Base-by-base conservation (phyloP, 1,284 basidiomycete genomes). In the Ganoderma sp. region DNA sequence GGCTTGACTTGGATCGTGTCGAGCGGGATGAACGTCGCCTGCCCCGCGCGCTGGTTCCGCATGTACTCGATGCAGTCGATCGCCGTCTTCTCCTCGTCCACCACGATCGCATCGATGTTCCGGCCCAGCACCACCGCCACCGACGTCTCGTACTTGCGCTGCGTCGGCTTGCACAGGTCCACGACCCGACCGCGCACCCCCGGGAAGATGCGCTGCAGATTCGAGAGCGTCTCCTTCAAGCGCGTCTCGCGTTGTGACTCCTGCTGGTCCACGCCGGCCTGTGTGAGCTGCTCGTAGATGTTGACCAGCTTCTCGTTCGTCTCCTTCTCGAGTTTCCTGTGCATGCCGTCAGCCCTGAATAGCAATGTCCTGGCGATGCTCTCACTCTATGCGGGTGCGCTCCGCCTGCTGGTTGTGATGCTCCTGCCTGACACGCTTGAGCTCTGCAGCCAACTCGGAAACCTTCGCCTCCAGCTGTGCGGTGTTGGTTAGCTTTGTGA, bases 41-140 rank as follows among this genome's bases (percentile, higher is more conserved):
- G 95, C 1, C 97, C 97, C 0, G 92, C 90, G 42, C 97, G 92
- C 80, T 98, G 96, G 75, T 93, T 96, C 70, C 96, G 93, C 86
- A 99, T 90, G 79, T 98, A 99, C 92, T 97, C 94, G 75, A 99
- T 98, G 80, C 98, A 99, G 75, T 97, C 95, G 71, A 99, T 98
- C 1, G 96, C 98, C 0, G 95, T 97, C 81, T 94, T 95, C 83
- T 99, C 96, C 74, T 95, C 91, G 75, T 99, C 97, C 1, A 99
- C 97, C 2, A 99, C 94, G 66, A 99, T 89, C 1, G 97, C 94
- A 75, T 99, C 97, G 63, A 97, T 92, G 78, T 99, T 97, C 67
- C 97, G 87, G 0, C 97, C 98, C 2, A 99, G 85, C 19, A 98
- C 90, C n/a, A 97, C 96, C 12, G 92, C 90, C n/a, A 99, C 94